Base-by-base conservation (phyloP, 2,329 filamentous ascomycete genomes). In the Colletotrichum echinochloae region DNA sequence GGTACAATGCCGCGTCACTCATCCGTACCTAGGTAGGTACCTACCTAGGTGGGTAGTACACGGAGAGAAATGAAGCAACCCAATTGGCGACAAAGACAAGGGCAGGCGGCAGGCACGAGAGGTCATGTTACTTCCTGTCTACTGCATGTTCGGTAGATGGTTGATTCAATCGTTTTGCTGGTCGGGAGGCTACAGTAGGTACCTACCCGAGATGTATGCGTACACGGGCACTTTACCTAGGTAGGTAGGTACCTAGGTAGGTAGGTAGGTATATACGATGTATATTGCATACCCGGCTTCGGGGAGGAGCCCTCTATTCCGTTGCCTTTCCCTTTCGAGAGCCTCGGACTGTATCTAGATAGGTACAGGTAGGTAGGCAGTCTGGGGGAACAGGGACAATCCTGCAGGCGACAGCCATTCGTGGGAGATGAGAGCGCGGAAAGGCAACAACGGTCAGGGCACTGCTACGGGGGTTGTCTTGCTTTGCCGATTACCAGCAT, bases 401-500 rank as follows among this genome's bases (percentile, higher is more conserved):
- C 16, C 33, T 49, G 63, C 46, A 52, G 55, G 55, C 51, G 16
- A 35, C n/a, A n/a, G n/a, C n/a, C n/a, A n/a, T n/a, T n/a, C n/a
- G n/a, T 30, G 20, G 48, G 51, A 68, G 16, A 59, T 23, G 56
- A 55, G 56, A 35, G 20, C 9, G 33, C 23, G 33, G 28, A 44
- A 39, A 54, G 20, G 16, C 28, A 66, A 57, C 33, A 59, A 37
- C 6, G 39, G 44, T 35, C 67, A 66, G 56, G 63, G 56, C 51
- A 49, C 35, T 60, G 44, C 66, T 66, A 49, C 62, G 56, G 33
- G 56, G 33, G 56, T 56, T 41, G 54, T 18, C 48, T 70, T 70
- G 67, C 63, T 70, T 70, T 56, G 51, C 44, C 44, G n/a, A n/a
- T 46, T 59, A 59, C 64, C 52, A 54, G 65, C 68, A 71, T 71